A percentile compares a stretch with the other conserved stretches of the same genome.
These are phyloP conservation scores for Simmondsia chinensis DNA, from an alignment of 148 eudicot species.

Conservation along the genomic window DNA sequence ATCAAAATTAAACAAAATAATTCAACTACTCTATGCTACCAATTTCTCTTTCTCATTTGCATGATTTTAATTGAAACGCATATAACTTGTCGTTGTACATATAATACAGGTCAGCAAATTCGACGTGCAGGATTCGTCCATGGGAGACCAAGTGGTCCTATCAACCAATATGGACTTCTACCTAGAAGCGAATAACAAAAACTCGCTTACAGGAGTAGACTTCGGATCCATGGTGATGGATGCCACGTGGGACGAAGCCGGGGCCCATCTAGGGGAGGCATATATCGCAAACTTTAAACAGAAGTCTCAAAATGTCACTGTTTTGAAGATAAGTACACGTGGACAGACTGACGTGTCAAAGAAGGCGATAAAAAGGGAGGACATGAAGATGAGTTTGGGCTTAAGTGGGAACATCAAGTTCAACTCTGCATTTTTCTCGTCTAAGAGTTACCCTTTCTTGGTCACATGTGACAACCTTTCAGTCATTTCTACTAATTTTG, in stretches of 20 bases:
- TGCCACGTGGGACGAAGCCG: constrained; percentile 20
- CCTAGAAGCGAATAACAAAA: constrained; percentile 17
- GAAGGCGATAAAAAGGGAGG: constrained; percentile 13
- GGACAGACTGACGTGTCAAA: constrained; percentile 21
- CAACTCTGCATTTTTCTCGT: constrained; percentile 20
- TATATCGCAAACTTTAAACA: constrained; percentile 9
- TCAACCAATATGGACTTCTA: constrained; percentile 19
- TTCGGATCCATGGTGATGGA: constrained; percentile 26
- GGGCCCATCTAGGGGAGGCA: constrained; percentile 24
- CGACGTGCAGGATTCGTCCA: constrained; percentile 2
- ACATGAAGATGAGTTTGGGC: constrained; percentile 21
- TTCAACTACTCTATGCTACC: too few species aligned
- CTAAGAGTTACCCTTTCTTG: constrained; percentile 17
- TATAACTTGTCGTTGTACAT: too few species aligned
- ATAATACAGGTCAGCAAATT: constrained; percentile 19
- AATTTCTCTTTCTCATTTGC: too few species aligned
- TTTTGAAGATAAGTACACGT: constrained; percentile 15
- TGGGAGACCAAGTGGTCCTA: constrained; percentile 11
- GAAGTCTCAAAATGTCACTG: constrained; percentile 9
- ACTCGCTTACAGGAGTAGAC: constrained; percentile 10
- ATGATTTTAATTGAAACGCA: too few species aligned
- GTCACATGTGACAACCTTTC: constrained; percentile 21
- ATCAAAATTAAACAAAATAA: too few species aligned
- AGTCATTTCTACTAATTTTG: constrained; percentile 2
- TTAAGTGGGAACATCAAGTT: constrained; percentile 25